phyloP scores from a whole-genome alignment of 2,329 filamentous ascomycete genomes.

The Penicillium sp. region DNA sequence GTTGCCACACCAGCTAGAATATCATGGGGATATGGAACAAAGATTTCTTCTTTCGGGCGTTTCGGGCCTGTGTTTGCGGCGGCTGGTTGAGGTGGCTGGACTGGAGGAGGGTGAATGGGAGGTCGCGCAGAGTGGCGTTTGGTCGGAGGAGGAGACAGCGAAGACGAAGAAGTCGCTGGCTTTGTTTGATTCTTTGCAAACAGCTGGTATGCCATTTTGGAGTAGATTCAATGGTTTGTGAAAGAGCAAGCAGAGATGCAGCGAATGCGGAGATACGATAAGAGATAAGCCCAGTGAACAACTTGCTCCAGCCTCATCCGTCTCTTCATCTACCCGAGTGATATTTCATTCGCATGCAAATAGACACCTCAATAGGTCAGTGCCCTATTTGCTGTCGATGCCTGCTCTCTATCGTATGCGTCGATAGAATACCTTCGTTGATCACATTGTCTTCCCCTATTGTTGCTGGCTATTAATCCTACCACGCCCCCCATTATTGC shows the following conservation, averaged over 20 bases:
- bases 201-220: conserved; percentile 38
- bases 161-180: conserved; percentile 23
- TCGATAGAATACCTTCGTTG: not conserved
- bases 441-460: conserved; percentile 10
- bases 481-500: conserved; percentile 1
- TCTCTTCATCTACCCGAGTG: conserved; percentile 15
- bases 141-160: conserved; percentile 17
- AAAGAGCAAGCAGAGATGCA: conserved; percentile 1
- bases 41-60: conserved; percentile 24
- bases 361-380: conserved; percentile 18
- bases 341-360: conserved; percentile 9
- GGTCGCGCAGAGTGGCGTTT: conserved; percentile 20
- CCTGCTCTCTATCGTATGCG: not conserved
- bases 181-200: conserved; percentile 34
- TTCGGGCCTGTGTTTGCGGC: conserved; percentile 25
- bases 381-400: not conserved
- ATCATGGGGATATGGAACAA: conserved; percentile 33
- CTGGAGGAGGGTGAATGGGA: conserved; percentile 33
- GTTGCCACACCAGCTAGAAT: conserved; percentile 31
- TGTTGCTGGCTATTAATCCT: conserved; percentile 7
- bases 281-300: conserved; percentile 28
- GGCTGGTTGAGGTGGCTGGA: conserved; percentile 27
- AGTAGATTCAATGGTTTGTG: conserved; percentile 5
- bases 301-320: conserved; percentile 25
- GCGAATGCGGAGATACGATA: conserved; percentile 38